Base-by-base conservation (phyloP, 2,329 filamentous ascomycete genomes). In the Escovopsis sp. region DNA sequence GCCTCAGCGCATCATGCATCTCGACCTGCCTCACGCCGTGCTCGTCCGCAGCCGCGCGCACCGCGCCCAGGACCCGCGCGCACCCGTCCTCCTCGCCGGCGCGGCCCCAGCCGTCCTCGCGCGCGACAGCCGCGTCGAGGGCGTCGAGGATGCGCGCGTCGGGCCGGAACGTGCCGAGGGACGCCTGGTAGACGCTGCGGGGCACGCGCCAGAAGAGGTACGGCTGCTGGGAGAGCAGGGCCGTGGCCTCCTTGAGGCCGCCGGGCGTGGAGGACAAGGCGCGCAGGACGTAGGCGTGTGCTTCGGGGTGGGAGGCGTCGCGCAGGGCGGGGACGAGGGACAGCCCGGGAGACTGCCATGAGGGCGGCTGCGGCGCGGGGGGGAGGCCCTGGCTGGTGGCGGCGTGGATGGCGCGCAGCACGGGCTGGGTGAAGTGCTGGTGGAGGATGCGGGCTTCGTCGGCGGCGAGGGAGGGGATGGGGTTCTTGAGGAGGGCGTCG, bases 181-280 rank as follows among this genome's bases (percentile, higher is more conserved):
- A 52, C 4, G 44, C 40, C 7, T 44, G 46, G 50, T 63, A 63
- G 16, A 53, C 38, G 7, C 35, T 29, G n/a, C 43, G 38, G 1
- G 59, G 59, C 15, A 61, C 54, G 4, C 58, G 54, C 59, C 60
- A 65, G 45, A 65, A 56, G 35, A 64, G 55, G 42, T 62, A 61
- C 1, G 61, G 60, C 27, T 62, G 56, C 8, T 54, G 47, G 9
- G 41, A 48, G 30, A 59, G 38, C 5, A 61, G 45, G 9, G 44
- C 38, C 7, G 42, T 43, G 1, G 47, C 42, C 29, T 40, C 42
- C 11, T 50, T 49, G 35, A 58, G 50, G 15, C 52, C 54, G 7
- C 50, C 52, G 41, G 20, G 50, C 41, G 42, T 54, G 43, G 39
- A 48, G 41, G 35, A 47, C 33, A 40, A 48, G 35, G 54, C 47